phyloP scores from a whole-genome alignment of 31 red algal species.

The Odonthalia washingtoniensis region DNA sequence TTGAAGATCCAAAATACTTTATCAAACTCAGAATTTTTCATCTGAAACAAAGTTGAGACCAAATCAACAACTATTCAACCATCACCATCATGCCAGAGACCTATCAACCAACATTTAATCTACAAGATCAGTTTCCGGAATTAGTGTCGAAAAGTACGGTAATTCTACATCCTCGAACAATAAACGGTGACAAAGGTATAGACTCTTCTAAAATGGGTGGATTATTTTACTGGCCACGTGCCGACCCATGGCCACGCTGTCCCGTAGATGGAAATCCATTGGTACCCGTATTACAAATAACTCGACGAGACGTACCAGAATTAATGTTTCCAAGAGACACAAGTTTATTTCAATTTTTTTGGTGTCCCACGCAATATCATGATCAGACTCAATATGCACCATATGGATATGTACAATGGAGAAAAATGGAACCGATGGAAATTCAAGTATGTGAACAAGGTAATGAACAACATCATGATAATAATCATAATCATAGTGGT shows the following conservation, averaged over 20 bases:
- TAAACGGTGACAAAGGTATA: not conserved
- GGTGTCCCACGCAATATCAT: constrained; percentile 26
- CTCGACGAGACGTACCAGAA: constrained; percentile 6
- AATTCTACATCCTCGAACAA: constrained; percentile 21
- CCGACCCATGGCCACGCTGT: constrained; percentile 29
- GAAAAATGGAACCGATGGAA: too few relatives aligned
- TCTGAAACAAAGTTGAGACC: too few relatives aligned
- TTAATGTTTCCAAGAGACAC: constrained; percentile 10
- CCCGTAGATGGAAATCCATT: constrained; percentile 1
- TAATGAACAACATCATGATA: too few relatives aligned
- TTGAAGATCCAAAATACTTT: too few relatives aligned
- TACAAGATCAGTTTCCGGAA: constrained; percentile 26
- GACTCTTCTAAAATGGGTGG: constrained; percentile 42
- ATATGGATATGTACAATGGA: constrained; percentile 16
- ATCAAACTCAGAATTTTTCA: too few relatives aligned
- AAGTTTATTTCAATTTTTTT: constrained; percentile 36
- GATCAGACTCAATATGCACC: constrained; percentile 4
- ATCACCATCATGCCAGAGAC: constrained; percentile 29
- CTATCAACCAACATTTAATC: constrained; percentile 22
- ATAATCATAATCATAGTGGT: not conserved
- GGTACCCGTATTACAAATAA: constrained; percentile 28
- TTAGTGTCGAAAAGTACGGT: constrained; percentile 30
- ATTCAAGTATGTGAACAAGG: too few relatives aligned
- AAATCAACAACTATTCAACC: too few relatives aligned
- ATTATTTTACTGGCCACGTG: constrained; percentile 23